phyloP scores from a whole-genome alignment of 2,329 filamentous ascomycete genomes.

The Hymenoscyphus fructigenus region DNA sequence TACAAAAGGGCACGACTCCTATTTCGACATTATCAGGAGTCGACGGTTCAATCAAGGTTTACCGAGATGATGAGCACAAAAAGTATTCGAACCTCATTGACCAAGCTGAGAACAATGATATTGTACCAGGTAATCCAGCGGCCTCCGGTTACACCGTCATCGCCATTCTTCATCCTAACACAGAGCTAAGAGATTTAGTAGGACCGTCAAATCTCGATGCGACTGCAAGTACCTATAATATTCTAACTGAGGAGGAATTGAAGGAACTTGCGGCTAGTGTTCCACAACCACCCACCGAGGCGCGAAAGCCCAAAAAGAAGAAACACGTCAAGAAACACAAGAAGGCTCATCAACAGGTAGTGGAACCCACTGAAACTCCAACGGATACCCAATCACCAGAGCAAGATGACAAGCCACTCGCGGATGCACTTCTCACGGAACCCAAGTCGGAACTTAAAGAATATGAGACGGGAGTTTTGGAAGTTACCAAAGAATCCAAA shows the following conservation, averaged over 20 bases:
- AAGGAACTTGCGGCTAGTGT: neutral
- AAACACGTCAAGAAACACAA: neutral
- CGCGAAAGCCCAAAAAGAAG: neutral
- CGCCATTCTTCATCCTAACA: neutral
- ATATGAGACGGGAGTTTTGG: too few relatives aligned
- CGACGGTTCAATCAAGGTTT: neutral
- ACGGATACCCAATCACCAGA: neutral
- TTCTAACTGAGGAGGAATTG: neutral
- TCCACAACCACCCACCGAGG: slow-evolving; percentile 1
- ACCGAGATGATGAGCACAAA: slow-evolving; percentile 3
- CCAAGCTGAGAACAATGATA: neutral
- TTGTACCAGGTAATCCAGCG: slow-evolving; percentile 3
- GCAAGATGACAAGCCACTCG: neutral
- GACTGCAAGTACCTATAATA: neutral
- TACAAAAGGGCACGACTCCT: neutral
- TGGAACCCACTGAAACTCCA: neutral
- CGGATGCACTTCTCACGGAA: neutral
- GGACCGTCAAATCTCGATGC: neutral
- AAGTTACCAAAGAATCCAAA: neutral
- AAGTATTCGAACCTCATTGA: neutral
- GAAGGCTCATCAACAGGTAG: neutral
- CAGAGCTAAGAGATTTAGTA: neutral
- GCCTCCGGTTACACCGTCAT: neutral
- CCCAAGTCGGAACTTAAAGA: neutral
- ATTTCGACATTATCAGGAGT: neutral